Evolutionary conservation across 306 rosid species (phyloP).

Genomic region (Vachellia collinsii): DNA sequence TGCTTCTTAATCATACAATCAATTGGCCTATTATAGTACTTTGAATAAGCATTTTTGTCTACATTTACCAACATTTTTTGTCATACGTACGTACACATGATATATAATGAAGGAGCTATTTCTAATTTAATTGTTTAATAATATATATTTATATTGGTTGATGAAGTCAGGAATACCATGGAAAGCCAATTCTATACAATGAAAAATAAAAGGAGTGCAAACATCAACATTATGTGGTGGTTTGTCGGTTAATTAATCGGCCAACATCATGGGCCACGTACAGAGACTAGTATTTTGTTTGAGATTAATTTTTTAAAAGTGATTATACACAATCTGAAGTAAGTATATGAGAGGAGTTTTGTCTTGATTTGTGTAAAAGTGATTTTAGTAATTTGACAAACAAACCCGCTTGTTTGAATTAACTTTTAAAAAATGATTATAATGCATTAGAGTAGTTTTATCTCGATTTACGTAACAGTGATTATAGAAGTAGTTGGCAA

Average conservation of each 20-base stretch:
- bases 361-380: too few relatives aligned
- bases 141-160: background rate
- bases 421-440: too few relatives aligned
- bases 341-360: too few relatives aligned
- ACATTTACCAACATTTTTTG: background rate
- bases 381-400: too few relatives aligned
- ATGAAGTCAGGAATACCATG: background rate
- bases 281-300: too few relatives aligned
- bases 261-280: background rate
- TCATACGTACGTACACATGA: background rate
- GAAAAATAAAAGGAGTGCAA: background rate
- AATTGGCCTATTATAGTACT: background rate
- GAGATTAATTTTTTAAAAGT: too few relatives aligned
- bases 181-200: background rate
- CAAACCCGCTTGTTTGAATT: too few relatives aligned
- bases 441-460: too few relatives aligned
- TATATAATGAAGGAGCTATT: background rate
- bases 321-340: too few relatives aligned
- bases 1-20: background rate
- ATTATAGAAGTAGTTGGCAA: too few relatives aligned
- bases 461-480: too few relatives aligned
- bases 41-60: constrained; percentile 1
- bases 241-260: background rate
- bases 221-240: background rate
- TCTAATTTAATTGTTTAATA: background rate